Evolutionary conservation across 441 rosid genomes (phyloP).

Genomic region (Aleurites moluccanus): DNA sequence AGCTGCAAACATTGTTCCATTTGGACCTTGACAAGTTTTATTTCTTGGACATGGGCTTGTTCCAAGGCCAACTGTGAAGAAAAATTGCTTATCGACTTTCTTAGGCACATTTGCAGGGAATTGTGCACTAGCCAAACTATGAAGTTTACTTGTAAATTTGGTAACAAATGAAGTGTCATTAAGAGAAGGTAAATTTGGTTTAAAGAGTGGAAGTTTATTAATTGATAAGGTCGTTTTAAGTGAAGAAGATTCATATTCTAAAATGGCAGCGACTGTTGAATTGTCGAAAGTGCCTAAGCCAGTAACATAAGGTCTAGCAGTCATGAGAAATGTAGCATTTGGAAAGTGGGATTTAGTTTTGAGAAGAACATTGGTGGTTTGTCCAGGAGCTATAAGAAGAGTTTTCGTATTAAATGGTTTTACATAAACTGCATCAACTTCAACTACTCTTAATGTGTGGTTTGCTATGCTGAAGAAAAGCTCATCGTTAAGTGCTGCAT

Average conservation of each 20-base stretch:
- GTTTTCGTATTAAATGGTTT: slow-evolving; percentile 27
- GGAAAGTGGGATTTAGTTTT: slow-evolving; percentile 18
- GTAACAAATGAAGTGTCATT: slow-evolving; percentile 42
- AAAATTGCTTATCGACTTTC: slow-evolving; percentile 36
- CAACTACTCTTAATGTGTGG: slow-evolving; percentile 31
- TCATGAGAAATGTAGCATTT: slow-evolving; percentile 20
- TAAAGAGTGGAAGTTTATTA: slow-evolving; percentile 3
- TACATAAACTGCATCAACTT: slow-evolving; percentile 32
- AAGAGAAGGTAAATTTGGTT: slow-evolving; percentile 47
- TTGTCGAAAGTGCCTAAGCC: slow-evolving; percentile 27
- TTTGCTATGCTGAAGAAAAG: slow-evolving; percentile 36
- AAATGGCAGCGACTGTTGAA: slow-evolving; percentile 22
- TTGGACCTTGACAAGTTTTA: slow-evolving; percentile 61
- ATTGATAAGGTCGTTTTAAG: neutral
- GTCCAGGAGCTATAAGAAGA: slow-evolving; percentile 30
- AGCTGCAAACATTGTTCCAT: slow-evolving; percentile 56
- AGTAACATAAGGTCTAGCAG: slow-evolving; percentile 25
- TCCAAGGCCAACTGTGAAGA: slow-evolving; percentile 62
- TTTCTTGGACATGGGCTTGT: slow-evolving; percentile 49
- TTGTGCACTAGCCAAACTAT: slow-evolving; percentile 41
- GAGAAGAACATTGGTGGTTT: slow-evolving; percentile 33
- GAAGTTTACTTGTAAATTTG: slow-evolving; percentile 38
- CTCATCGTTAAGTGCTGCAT: slow-evolving; percentile 36
- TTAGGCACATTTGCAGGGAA: slow-evolving; percentile 55
- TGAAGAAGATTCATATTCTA: slow-evolving; percentile 18